These are phyloP conservation scores for Xylariaceae sp. DNA, from an alignment of 2,329 filamentous ascomycete genomes.

Conservation along the genomic window DNA sequence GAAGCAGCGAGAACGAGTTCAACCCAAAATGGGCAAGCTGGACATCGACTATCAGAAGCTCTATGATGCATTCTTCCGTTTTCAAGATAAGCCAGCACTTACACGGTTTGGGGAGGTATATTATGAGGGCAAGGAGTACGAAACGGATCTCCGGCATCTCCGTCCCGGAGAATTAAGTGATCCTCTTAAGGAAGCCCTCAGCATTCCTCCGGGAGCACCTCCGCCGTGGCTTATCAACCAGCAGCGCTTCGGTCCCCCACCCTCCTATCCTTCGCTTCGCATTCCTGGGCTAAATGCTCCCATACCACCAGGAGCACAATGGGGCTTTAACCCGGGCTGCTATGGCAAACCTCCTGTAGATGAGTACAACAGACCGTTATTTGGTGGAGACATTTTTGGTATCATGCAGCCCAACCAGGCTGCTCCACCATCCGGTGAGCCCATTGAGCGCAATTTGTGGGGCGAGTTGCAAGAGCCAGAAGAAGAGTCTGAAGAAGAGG, in stretches of 20 bases:
- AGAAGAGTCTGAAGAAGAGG: slow-evolving; percentile 66
- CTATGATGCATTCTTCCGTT: slow-evolving; percentile 97
- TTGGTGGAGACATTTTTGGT: slow-evolving; percentile 94
- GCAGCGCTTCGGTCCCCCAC: slow-evolving; percentile 90
- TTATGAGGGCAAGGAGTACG: slow-evolving; percentile 97
- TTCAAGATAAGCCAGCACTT: slow-evolving; percentile 93
- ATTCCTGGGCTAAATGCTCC: slow-evolving; percentile 94
- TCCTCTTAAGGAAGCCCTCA: slow-evolving; percentile 87
- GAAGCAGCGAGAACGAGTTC: slow-evolving; percentile 91
- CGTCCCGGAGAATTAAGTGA: slow-evolving; percentile 90
- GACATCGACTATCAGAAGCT: slow-evolving; percentile 99
- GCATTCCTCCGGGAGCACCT: slow-evolving; percentile 89
- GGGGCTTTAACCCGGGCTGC: slow-evolving; percentile 94
- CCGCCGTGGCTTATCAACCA: slow-evolving; percentile 98
- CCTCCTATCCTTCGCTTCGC: slow-evolving; percentile 93
- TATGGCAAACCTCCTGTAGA: slow-evolving; percentile 97
- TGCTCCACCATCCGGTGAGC: slow-evolving; percentile 65
- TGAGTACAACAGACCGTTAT: slow-evolving; percentile 88
- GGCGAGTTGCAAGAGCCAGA: slow-evolving; percentile 79
- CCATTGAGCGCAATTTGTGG: slow-evolving; percentile 87
- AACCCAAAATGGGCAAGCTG: slow-evolving; percentile 94
- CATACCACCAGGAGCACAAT: slow-evolving; percentile 83
- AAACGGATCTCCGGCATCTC: slow-evolving; percentile 90
- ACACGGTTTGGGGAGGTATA: slow-evolving; percentile 99
- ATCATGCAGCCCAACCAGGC: slow-evolving; percentile 57